Conservation (phyloP, 2,329 filamentous ascomycete genomes). For the Nannizziopsis barbatae region DNA sequence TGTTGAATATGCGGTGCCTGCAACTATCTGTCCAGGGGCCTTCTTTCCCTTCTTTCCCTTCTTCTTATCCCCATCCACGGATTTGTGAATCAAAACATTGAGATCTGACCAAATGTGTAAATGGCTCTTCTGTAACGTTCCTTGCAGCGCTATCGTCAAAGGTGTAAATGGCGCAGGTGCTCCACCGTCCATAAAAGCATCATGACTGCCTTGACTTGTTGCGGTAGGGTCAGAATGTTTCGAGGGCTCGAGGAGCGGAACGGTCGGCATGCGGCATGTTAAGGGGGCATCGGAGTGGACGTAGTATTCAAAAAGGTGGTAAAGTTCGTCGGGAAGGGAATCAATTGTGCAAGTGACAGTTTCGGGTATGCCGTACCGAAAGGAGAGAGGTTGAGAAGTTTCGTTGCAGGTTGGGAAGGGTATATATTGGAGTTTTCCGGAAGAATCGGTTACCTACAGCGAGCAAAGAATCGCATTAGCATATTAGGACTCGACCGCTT, state of each 20-base stretch:
- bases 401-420: slow-evolving; percentile 87
- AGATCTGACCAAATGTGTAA: slow-evolving; percentile 81
- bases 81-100: slow-evolving; percentile 69
- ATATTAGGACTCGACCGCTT: not conserved
- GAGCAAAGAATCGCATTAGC: not conserved
- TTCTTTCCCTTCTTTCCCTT: slow-evolving; percentile 37
- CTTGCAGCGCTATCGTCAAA: slow-evolving; percentile 76
- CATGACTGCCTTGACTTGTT: slow-evolving; percentile 19
- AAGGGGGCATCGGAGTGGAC: slow-evolving; percentile 92
- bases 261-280: slow-evolving; percentile 72
- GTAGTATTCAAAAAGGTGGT: slow-evolving; percentile 66
- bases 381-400: slow-evolving; percentile 67
- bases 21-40: slow-evolving; percentile 66
- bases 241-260: slow-evolving; percentile 36
- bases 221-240: slow-evolving; percentile 6
- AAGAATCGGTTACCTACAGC: slow-evolving; percentile 40
- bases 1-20: slow-evolving; percentile 75
- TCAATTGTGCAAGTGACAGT: slow-evolving; percentile 50
- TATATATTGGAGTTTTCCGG: slow-evolving; percentile 79
- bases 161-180: slow-evolving; percentile 57
- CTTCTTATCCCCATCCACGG: slow-evolving; percentile 32
- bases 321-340: slow-evolving; percentile 42
- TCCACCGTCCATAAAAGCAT: slow-evolving; percentile 18
- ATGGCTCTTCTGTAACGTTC: slow-evolving; percentile 77
- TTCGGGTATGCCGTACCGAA: slow-evolving; percentile 63